phyloP scores from a whole-genome alignment of 108 stramenopile genomes.

The Asterionellopsis glacialis region DNA sequence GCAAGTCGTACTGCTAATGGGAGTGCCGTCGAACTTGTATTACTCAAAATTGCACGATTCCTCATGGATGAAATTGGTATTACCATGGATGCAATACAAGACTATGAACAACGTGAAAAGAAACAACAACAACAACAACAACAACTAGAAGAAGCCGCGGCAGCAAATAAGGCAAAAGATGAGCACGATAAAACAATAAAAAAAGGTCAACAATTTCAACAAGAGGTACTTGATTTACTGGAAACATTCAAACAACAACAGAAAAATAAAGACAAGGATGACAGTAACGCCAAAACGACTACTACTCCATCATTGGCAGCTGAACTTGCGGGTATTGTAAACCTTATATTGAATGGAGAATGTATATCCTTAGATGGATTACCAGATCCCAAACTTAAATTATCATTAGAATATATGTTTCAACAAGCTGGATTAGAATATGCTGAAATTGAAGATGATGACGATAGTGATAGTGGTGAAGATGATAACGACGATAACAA shows the following conservation, averaged over 20 bases:
- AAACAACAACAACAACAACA: background rate
- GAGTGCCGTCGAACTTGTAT: slow-evolving; percentile 23
- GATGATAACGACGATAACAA: background rate
- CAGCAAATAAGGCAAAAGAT: slow-evolving; percentile 18
- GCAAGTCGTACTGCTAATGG: background rate
- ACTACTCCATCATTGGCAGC: slow-evolving; percentile 24
- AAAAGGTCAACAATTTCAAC: background rate
- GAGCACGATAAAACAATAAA: background rate
- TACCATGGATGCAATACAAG: slow-evolving; percentile 47
- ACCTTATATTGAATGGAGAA: slow-evolving; percentile 58
- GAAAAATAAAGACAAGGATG: background rate
- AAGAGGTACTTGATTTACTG: background rate
- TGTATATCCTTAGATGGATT: slow-evolving; percentile 69
- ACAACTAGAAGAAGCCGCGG: background rate
- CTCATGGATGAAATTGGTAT: slow-evolving; percentile 64
- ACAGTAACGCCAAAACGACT: slow-evolving; percentile 11
- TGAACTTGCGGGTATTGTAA: slow-evolving; percentile 59
- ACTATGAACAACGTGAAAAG: slow-evolving; percentile 9
- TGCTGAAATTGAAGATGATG: slow-evolving; percentile 64
- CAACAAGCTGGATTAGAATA: slow-evolving; percentile 52
- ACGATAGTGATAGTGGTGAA: too few relatives aligned
- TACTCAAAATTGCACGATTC: slow-evolving; percentile 39
- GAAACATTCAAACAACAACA: background rate
- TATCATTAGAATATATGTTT: slow-evolving; percentile 52
- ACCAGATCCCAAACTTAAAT: slow-evolving; percentile 55